These are phyloP conservation scores for Purpureocillium takamizusanense DNA, from an alignment of 2,329 filamentous ascomycete genomes.

Conservation along the genomic window DNA sequence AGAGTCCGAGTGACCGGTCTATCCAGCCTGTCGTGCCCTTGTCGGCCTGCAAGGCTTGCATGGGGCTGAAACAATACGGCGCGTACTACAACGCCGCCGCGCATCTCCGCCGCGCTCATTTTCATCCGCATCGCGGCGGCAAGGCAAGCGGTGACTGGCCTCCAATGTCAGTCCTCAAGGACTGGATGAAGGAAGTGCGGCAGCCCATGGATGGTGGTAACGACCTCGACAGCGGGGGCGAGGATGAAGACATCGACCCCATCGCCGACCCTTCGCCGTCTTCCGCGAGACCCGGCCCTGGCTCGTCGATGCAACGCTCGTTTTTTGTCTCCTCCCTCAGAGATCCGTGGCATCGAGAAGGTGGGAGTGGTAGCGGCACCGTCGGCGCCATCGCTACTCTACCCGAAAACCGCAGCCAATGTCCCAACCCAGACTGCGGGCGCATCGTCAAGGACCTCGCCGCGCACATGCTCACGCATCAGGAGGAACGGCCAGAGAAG, in stretches of 20 bases:
- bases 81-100: slow-evolving; percentile 52
- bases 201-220: slow-evolving; percentile 39
- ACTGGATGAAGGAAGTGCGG: slow-evolving; percentile 52
- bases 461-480: slow-evolving; percentile 94
- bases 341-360: slow-evolving; percentile 9
- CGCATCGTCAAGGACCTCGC: slow-evolving; percentile 56
- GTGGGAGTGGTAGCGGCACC: no score
- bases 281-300: slow-evolving; percentile 1
- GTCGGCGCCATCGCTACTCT: slow-evolving; percentile 9
- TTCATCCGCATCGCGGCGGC: slow-evolving; percentile 44
- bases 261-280: slow-evolving; percentile 5
- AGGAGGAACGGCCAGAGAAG: slow-evolving; percentile 88
- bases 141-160: slow-evolving; percentile 52
- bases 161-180: slow-evolving; percentile 46
- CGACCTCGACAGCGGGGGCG: slow-evolving; percentile 36
- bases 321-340: slow-evolving; percentile 6
- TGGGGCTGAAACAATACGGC: slow-evolving; percentile 47
- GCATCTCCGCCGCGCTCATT: slow-evolving; percentile 48
- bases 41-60: slow-evolving; percentile 46
- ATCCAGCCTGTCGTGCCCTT: slow-evolving; percentile 43
- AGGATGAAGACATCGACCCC: slow-evolving; percentile 29
- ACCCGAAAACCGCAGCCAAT: slow-evolving; percentile 36
- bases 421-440: slow-evolving; percentile 49
- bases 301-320: slow-evolving; percentile 8
- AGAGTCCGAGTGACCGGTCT: slow-evolving; percentile 21